Conservation (phyloP, 805 yeast species). For the Zygosaccharomyces lentus region DNA sequence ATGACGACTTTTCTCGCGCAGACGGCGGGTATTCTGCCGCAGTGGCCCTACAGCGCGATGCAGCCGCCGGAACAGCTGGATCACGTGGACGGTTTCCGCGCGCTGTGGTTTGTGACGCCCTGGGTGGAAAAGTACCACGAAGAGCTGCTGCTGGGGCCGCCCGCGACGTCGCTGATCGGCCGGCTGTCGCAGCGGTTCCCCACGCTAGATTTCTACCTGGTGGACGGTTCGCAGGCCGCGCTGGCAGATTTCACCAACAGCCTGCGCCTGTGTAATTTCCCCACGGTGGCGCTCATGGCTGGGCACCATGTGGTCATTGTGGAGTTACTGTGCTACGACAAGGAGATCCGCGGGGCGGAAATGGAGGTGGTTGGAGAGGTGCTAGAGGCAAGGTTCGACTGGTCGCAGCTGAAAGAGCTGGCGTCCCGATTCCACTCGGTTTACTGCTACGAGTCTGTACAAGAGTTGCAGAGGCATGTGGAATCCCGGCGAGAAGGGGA, state of each 20-base stretch:
- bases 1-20: conserved; percentile 33
- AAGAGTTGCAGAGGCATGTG: conserved; percentile 2
- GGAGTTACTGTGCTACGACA: conserved; percentile 9
- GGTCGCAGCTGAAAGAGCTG: background rate
- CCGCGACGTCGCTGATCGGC: conserved; percentile 34
- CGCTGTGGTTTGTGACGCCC: conserved; percentile 38
- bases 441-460: conserved; percentile 9
- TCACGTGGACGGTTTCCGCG: conserved; percentile 16
- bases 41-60: conserved; percentile 6
- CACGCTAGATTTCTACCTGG: conserved; percentile 24
- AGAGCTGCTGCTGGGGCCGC: conserved; percentile 26
- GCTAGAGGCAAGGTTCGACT: conserved; percentile 6
- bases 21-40: conserved; percentile 8
- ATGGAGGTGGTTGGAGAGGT: conserved; percentile 2
- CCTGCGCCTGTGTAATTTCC: conserved; percentile 14
- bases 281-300: conserved; percentile 11
- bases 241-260: conserved; percentile 26
- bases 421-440: conserved; percentile 9
- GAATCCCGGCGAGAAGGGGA: background rate
- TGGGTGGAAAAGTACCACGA: conserved; percentile 31
- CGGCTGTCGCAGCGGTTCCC: conserved; percentile 23
- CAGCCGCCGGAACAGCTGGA: background rate
- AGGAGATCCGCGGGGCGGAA: conserved; percentile 6
- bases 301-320: conserved; percentile 3
- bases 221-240: conserved; percentile 34